phyloP scores from a whole-genome alignment of 2,329 filamentous ascomycete species.

The Colletotrichum tamarilloi region DNA sequence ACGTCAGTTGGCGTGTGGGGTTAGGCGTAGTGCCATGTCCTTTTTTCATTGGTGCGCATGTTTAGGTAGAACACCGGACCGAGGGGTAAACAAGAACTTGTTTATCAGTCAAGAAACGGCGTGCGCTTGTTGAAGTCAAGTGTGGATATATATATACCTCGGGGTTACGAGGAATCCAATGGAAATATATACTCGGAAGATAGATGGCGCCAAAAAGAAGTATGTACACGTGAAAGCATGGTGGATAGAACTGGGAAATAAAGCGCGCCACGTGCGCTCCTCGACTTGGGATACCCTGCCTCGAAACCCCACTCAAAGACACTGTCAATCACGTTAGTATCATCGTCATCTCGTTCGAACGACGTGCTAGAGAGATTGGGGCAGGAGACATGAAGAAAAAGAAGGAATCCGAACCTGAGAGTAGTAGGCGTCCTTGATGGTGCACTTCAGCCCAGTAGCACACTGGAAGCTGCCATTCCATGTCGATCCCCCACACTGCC shows the following conservation, averaged over 20 bases:
- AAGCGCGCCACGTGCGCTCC: background rate
- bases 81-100: background rate
- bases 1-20: conserved; percentile 14
- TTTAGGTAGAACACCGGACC: background rate
- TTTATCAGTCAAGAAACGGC: background rate
- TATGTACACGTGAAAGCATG: conserved; percentile 6
- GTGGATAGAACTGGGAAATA: background rate
- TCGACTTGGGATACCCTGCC: background rate
- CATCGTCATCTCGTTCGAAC: background rate
- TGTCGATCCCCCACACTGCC: conserved; percentile 39
- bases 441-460: conserved; percentile 34
- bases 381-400: no score
- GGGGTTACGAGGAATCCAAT: background rate
- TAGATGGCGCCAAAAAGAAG: background rate
- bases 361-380: background rate
- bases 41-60: conserved; percentile 27
- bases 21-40: background rate
- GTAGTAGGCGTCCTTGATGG: conserved; percentile 37
- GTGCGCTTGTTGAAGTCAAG: background rate
- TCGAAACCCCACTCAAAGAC: background rate
- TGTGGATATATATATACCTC: background rate
- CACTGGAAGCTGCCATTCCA: conserved; percentile 40
- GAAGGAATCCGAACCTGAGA: conserved; percentile 12
- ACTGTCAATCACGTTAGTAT: conserved; percentile 16
- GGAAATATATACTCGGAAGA: conserved; percentile 11